Base-by-base conservation (phyloP, 1,284 basidiomycete genomes). In the Cryptococcus deneoformans region DNA sequence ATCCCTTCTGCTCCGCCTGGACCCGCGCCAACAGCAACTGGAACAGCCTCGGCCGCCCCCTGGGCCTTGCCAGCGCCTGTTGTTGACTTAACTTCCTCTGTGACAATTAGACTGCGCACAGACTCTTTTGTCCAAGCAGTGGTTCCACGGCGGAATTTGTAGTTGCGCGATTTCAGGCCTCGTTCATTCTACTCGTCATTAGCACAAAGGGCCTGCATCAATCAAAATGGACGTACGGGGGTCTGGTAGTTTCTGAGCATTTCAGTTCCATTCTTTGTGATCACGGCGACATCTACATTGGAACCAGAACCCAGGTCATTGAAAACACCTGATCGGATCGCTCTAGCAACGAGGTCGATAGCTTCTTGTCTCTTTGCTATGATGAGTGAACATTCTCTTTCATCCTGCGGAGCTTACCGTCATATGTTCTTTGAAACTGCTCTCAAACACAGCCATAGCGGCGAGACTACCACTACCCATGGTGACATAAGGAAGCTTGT, bases 391-490 rank as follows among this genome's bases (percentile, higher is more conserved):
- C 46, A 29, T 20, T 42, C n/a, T 35, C 20, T 20, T 20, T 20
- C 20, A 20, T 20, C 20, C 20, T 20, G 20, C 20, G 20, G 9
- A 39, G 72, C 84, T 67, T 59, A 90, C 89, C 68, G 85, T 83
- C 86, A 99, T 86, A 73, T 90, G 81, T 44, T 90, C 83, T 70
- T 82, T 83, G 93, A 93, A 99, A 11, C 82, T 77, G 54, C 84
- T 86, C 76, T 99, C 96, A 68, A 99, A 99, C 11, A 99, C 89
- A 12, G 94, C 92, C 96, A 99, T 99, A 29, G 95, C 96, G 2
- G 96, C 96, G 50, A 98, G 82, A 68, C 86, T 89, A 60, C 96
- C 96, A 5, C 90, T 93, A 38, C 96, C 96, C 95, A 99, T 99
- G 0, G 96, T 98, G 37, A 99, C 95, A 70, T 97, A 99, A 0